Percentiles rank a stretch among this genome's conserved stretches.
phyloP scores from a whole-genome alignment of 306 rosid genomes.

The Aeschynomene evenia region DNA sequence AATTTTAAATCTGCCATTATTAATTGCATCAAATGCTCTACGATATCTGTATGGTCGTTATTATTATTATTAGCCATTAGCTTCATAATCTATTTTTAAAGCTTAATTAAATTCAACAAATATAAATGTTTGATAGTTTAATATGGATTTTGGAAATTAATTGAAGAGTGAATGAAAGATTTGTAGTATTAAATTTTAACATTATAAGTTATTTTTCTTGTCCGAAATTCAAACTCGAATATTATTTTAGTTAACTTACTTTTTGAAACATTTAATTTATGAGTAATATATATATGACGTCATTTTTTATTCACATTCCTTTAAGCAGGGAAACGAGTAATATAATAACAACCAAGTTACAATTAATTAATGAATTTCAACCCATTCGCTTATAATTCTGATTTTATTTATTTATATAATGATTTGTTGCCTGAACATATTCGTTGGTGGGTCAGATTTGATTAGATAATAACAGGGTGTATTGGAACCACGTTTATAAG shows the following conservation, averaged over 20 bases:
- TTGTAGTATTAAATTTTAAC: too few species aligned
- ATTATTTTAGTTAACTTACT: background rate
- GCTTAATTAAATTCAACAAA: background rate
- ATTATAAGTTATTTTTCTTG: too few species aligned
- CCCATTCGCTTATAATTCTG: background rate
- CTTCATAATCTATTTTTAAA: background rate
- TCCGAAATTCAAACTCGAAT: too few species aligned
- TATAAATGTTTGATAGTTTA: background rate
- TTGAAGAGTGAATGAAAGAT: too few species aligned
- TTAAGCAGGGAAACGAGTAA: background rate
- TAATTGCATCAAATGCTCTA: too few species aligned
- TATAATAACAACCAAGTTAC: background rate
- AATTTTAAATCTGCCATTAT: background rate
- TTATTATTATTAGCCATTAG: background rate
- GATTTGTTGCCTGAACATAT: slow-evolving; percentile 4
- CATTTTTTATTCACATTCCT: background rate
- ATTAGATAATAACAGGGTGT: slow-evolving; percentile 23
- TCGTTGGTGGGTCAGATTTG: slow-evolving; percentile 18
- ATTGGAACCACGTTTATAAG: slow-evolving; percentile 9
- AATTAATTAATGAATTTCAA: background rate
- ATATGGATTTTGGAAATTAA: too few species aligned
- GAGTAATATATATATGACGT: background rate
- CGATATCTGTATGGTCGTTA: background rate
- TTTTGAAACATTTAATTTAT: background rate
- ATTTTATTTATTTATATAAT: background rate